These are phyloP conservation scores for Neofusicoccum parvum DNA, from an alignment of 2,329 filamentous ascomycete genomes.

Conservation along the genomic window DNA sequence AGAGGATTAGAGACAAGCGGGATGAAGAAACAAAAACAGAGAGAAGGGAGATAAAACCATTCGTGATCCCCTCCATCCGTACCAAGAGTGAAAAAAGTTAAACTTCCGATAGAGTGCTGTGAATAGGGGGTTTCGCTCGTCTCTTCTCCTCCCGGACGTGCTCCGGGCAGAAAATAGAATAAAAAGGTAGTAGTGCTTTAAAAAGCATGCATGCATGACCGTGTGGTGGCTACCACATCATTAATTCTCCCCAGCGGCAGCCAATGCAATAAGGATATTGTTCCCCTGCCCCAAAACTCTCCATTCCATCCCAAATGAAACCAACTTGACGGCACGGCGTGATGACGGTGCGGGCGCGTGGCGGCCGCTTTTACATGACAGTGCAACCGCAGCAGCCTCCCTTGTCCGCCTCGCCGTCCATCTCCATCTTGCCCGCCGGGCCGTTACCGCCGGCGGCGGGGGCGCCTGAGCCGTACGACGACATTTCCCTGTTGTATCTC, in stretches of 20 bases:
- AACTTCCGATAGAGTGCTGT: constrained; percentile 11
- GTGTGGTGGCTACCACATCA: constrained; percentile 20
- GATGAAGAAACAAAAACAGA: constrained; percentile 2
- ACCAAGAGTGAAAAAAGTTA: constrained; percentile 9
- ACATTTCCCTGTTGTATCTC: constrained; percentile 98
- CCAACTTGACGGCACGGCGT: constrained; percentile 1
- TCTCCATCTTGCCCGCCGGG: constrained; percentile 72
- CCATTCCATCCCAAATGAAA: constrained; percentile 16
- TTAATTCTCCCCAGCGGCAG: constrained; percentile 19
- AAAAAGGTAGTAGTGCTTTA: constrained; percentile 19
- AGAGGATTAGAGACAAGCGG: constrained; percentile 18
- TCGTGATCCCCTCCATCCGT: constrained; percentile 15
- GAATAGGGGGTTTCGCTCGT: constrained; percentile 14
- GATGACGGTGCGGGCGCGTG: not conserved
- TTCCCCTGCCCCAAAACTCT: constrained; percentile 6
- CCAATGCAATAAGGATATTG: constrained; percentile 20
- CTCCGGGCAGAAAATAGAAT: constrained; percentile 17
- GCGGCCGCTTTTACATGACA: constrained; percentile 67
- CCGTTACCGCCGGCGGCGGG: constrained; percentile 60
- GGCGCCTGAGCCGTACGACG: constrained; percentile 75
- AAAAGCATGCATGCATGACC: constrained; percentile 18
- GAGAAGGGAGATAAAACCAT: constrained; percentile 17
- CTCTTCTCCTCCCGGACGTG: constrained; percentile 17
- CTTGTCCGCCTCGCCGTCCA: constrained; percentile 68
- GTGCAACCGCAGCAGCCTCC: constrained; percentile 81